Conservation (phyloP, 2,329 filamentous ascomycete genomes). For the Sarocladium brachiariae region DNA sequence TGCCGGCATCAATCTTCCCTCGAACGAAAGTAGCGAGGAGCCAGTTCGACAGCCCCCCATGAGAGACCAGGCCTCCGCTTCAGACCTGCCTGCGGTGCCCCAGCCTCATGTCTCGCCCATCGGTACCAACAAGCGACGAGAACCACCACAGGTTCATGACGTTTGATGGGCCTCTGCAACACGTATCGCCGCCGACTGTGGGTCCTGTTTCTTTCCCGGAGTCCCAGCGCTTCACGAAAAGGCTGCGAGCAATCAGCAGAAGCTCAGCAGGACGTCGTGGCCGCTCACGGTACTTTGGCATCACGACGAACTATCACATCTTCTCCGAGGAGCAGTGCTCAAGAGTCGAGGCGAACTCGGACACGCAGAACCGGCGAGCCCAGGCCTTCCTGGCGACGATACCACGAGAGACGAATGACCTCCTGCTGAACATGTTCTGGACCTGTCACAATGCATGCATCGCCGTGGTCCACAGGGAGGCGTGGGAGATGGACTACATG, state of each 20-base stretch:
- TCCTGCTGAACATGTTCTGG: background rate
- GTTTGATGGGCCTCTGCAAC: too few relatives aligned
- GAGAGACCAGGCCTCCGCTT: background rate
- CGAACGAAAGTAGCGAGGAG: too few relatives aligned
- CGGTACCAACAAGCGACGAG: too few relatives aligned
- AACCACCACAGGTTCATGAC: too few relatives aligned
- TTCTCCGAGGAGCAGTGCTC: background rate
- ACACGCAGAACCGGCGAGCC: background rate
- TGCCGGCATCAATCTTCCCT: background rate
- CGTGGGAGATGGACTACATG: background rate
- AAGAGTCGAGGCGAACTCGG: background rate
- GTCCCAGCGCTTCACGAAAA: background rate
- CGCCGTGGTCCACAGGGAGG: background rate
- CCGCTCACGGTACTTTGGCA: background rate
- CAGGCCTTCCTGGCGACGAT: background rate
- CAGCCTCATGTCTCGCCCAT: background rate
- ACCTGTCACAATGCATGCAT: background rate
- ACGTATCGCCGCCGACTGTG: background rate
- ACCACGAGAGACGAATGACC: background rate
- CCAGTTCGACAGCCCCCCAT: background rate
- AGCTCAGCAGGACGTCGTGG: background rate
- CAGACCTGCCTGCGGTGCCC: background rate
- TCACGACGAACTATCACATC: background rate
- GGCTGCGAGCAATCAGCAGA: background rate
- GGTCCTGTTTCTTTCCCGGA: background rate